Percentiles rank a stretch among this genome's conserved stretches.
Evolutionary conservation across 2,329 filamentous ascomycete genomes (phyloP).

Genomic region (Botrytis aclada): DNA sequence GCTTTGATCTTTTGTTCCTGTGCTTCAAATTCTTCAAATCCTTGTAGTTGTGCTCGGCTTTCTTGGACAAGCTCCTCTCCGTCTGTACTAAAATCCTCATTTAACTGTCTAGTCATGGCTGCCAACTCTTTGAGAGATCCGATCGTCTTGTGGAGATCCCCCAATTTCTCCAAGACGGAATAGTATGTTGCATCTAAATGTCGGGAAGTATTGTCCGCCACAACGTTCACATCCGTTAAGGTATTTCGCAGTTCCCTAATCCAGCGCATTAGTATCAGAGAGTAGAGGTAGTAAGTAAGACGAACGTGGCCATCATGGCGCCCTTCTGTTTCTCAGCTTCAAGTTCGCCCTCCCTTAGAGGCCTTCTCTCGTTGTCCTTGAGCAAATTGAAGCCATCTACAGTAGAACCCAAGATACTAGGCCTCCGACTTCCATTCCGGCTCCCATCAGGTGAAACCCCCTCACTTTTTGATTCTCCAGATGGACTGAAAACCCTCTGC

Average conservation of each 20-base stretch:
- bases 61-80: constrained; percentile 58
- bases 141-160: constrained; percentile 61
- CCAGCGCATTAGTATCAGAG: constrained; percentile 12
- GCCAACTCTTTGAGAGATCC: constrained; percentile 65
- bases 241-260: constrained; percentile 52
- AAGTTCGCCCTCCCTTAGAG: constrained; percentile 42
- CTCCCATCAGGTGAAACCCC: constrained; percentile 45
- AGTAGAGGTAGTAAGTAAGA: constrained; percentile 17
- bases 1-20: constrained; percentile 62
- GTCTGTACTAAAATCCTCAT: constrained; percentile 57
- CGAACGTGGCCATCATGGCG: constrained; percentile 44
- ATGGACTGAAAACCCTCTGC: constrained; percentile 22
- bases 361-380: constrained; percentile 22
- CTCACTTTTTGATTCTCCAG: constrained; percentile 37
- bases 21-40: constrained; percentile 59
- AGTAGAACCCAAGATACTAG: constrained; percentile 41
- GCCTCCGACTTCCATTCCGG: constrained; percentile 45
- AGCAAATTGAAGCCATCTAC: constrained; percentile 19
- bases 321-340: constrained; percentile 44
- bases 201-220: constrained; percentile 60
- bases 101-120: constrained; percentile 55
- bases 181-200: constrained; percentile 74
- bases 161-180: constrained; percentile 66
- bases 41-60: constrained; percentile 50
- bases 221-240: constrained; percentile 52